Evolutionary conservation across 257 asterid genomes (phyloP).

Genomic region (Rauvolfia tetraphylla): DNA sequence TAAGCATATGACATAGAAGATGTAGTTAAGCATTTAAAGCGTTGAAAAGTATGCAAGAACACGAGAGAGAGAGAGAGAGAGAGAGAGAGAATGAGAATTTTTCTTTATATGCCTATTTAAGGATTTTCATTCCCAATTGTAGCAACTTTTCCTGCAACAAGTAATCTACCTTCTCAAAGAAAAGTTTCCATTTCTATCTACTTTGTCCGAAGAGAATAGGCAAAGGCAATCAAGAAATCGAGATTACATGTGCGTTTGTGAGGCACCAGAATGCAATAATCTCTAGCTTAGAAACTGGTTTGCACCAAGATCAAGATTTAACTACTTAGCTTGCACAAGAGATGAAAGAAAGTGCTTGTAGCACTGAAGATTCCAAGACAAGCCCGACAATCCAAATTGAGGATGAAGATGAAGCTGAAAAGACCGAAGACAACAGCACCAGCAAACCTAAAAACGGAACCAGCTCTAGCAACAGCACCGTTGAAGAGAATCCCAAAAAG

Average conservation of each 20-base stretch:
- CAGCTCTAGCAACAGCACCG: constrained; percentile 81
- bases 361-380: constrained; percentile 41
- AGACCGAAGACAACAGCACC: constrained; percentile 18
- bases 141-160: constrained; percentile 53
- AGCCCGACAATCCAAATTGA: constrained; percentile 28
- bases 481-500: constrained; percentile 68
- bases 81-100: constrained; percentile 43
- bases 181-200: constrained; percentile 29
- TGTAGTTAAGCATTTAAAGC: constrained; percentile 14
- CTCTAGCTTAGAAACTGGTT: neutral
- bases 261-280: neutral
- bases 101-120: constrained; percentile 47
- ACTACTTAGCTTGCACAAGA: neutral
- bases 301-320: neutral
- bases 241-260: neutral
- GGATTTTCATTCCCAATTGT: constrained; percentile 75
- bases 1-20: constrained; percentile 19
- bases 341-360: constrained; percentile 26
- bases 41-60: constrained; percentile 3
- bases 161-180: constrained; percentile 21
- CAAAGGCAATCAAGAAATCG: too few relatives aligned
- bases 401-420: constrained; percentile 21
- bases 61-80: constrained; percentile 26
- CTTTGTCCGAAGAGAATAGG: constrained; percentile 25
- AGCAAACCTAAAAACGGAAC: constrained; percentile 28